Evolutionary conservation across 202 grass and related monocot genomes (phyloP).

Genomic region (Panicum hallii): DNA sequence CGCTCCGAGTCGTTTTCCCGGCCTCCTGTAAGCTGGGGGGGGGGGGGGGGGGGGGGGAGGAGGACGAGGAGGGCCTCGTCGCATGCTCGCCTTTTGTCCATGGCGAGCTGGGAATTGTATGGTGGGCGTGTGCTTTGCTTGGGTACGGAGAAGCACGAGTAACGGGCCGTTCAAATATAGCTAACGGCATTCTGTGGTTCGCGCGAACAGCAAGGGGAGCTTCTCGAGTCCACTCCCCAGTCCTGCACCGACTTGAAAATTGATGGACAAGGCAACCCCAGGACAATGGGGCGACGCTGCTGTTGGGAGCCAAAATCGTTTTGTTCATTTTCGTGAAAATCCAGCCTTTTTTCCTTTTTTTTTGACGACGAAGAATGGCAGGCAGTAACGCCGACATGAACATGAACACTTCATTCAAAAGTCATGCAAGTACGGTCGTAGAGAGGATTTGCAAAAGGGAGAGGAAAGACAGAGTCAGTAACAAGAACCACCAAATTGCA

Average conservation of each 20-base stretch:
- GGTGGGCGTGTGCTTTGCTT: constrained; percentile 33
- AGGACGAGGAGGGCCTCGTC: background rate
- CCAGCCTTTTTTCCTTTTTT: too few relatives aligned
- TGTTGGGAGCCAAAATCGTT: background rate
- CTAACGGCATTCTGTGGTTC: constrained; percentile 30
- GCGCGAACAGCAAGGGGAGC: background rate
- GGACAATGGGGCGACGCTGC: background rate
- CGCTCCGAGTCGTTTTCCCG: background rate
- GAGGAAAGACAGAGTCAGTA: too few relatives aligned
- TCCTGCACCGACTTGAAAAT: background rate
- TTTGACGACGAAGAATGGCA: too few relatives aligned
- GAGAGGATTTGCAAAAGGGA: too few relatives aligned
- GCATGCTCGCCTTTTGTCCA: constrained; percentile 1
- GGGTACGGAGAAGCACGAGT: constrained; percentile 33
- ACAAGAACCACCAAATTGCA: too few relatives aligned
- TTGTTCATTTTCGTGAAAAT: too few relatives aligned
- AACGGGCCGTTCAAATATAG: constrained; percentile 53
- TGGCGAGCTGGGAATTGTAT: constrained; percentile 36
- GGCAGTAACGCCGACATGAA: too few relatives aligned
- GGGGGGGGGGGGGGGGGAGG: background rate
- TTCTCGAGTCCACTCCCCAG: background rate
- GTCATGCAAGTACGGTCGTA: too few relatives aligned
- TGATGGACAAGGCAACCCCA: background rate
- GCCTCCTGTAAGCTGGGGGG: background rate
- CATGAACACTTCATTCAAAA: too few relatives aligned